A percentile compares a stretch with the other conserved stretches of the same genome.
Conservation (phyloP, 257 asterid species). For the Cordia subcordata region DNA sequence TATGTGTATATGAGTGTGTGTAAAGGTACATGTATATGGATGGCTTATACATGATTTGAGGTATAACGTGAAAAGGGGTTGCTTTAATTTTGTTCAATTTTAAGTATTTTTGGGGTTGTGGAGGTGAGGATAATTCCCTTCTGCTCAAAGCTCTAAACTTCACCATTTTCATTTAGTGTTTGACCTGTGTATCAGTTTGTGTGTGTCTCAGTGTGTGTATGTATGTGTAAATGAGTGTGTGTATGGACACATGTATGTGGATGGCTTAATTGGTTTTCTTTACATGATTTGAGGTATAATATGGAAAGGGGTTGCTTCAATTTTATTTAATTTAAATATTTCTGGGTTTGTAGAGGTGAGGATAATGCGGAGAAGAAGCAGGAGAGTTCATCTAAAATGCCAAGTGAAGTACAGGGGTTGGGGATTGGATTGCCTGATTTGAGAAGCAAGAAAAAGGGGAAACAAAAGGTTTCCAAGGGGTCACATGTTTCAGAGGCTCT, state of each 20-base stretch:
- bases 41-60: not conserved
- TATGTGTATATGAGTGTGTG: no score
- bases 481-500: conserved; percentile 87
- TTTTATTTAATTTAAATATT: conserved; percentile 9
- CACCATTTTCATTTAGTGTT: no score
- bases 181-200: no score
- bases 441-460: conserved; percentile 78
- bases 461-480: conserved; percentile 63
- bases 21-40: no score
- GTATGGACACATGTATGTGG: no score
- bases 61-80: conserved; percentile 2
- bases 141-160: no score
- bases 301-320: not conserved
- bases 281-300: not conserved
- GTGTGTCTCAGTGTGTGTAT: no score
- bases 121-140: conserved; percentile 39
- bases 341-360: conserved; percentile 34
- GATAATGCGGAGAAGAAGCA: conserved; percentile 46
- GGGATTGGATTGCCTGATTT: conserved; percentile 96
- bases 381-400: conserved; percentile 26
- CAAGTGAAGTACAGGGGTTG: conserved; percentile 67
- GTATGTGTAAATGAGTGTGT: no score
- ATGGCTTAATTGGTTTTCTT: no score
- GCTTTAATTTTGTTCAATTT: not conserved
- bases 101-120: conserved; percentile 19